Conservation (phyloP, 148 eudicot genomes). For the Fagopyrum esculentum region DNA sequence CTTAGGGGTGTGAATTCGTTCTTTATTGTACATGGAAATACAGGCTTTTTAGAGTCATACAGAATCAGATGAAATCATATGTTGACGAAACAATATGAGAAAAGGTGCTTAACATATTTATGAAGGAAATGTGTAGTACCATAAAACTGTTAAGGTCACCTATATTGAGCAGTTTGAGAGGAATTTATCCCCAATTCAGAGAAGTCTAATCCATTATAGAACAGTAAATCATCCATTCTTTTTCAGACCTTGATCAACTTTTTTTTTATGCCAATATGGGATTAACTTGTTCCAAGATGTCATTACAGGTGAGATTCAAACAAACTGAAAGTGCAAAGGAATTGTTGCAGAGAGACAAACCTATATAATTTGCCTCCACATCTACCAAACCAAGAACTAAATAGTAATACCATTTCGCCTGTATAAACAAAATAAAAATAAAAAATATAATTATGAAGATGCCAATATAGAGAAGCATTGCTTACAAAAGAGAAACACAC, state of each 20-base stretch:
- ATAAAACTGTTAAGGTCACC: neutral
- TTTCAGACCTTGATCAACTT: neutral
- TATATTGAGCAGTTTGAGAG: neutral
- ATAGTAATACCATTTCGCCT: slow-evolving; percentile 91
- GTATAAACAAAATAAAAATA: slow-evolving; percentile 15
- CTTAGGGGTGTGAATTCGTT: neutral
- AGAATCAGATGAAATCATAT: neutral
- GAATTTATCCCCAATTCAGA: neutral
- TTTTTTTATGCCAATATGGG: neutral
- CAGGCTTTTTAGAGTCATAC: neutral
- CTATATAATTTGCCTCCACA: slow-evolving; percentile 85
- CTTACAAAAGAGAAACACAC: neutral
- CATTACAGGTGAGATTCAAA: neutral
- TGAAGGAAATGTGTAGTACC: neutral
- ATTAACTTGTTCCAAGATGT: neutral
- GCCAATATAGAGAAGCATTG: neutral
- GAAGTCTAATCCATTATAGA: too few relatives aligned
- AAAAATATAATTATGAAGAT: slow-evolving; percentile 14
- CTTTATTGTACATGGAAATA: neutral
- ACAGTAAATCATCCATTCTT: neutral
- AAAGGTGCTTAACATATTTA: neutral
- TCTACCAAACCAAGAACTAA: slow-evolving; percentile 71
- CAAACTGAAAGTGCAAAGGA: too few relatives aligned
- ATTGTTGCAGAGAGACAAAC: slow-evolving; percentile 15
- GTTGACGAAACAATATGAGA: neutral